Evolutionary conservation across 2,329 filamentous ascomycete species (phyloP), one percentile per base, ranked within the genome.

Genomic region (Didymella glomerata): DNA sequence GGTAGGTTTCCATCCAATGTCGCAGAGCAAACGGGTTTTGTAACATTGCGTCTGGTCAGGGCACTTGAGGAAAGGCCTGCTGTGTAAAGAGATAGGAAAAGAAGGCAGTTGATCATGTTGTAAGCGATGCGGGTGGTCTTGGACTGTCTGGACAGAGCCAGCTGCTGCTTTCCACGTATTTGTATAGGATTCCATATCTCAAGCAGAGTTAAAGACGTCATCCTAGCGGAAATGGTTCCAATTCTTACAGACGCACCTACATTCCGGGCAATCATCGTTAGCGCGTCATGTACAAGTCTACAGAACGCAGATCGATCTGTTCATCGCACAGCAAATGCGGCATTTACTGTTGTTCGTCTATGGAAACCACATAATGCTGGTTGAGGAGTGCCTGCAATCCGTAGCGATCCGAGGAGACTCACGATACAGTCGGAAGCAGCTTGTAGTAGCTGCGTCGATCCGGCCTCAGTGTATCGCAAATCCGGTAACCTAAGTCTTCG

Each of bases 21-120:
- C 16, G 34, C 34, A 18, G 34, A 8, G n/a, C 34, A 38, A 38
- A 18, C 34, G 64, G 7, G 57, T 57, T 41, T 54, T 61, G 4
- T 9, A 14, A 16, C 13, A n/a, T 34, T 7, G 14, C 32, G 32
- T 34, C 32, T 34, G 32, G 14, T 6, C 32, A 16, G 13, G 16
- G 32, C 32, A 16, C 32, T 16, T 34, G 32, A 34, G 9, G 16
- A 8, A 16, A 34, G 4, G 16, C 32, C 32, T 6, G 16, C 32
- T 13, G 2, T 16, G 3, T 5, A 7, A 16, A 34, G 32, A n/a
- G 6, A 2, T 4, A 34, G 32, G 11, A 34, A 11, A 34, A 34
- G 14, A n/a, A 34, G 4, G 14, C 32, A n/a, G 32, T 34, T 34
- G 32, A 34, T 13, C 32, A 34, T 34, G 32, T 34, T 16, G 32